Evolutionary conservation across 441 rosid species (phyloP), one percentile per base, ranked within the genome.

Genomic region (Syzygium malaccense): DNA sequence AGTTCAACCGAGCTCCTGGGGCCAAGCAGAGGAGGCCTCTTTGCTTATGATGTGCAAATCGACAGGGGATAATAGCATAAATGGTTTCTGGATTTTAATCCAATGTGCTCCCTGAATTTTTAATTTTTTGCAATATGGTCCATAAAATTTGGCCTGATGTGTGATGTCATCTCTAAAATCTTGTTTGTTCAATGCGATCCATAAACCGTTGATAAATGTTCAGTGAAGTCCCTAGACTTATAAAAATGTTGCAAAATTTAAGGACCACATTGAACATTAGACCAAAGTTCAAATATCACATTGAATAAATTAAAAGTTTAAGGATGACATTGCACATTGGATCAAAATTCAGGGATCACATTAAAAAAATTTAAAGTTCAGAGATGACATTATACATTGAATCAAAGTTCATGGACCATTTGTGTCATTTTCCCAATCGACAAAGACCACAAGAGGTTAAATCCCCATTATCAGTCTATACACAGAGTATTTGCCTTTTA

Each of bases 241-340:
- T 33, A 2, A 68, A 68, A 10, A 11, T 20, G 0, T 68, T 11
- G 8, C 0, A 10, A 10, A 68, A 3, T 33, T 33, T 5, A 3
- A 0, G 25, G 45, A 68, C 7, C 2, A 10, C 1, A 33, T 33
- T 19, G 48, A 19, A 33, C 0, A 68, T 33, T 33, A 0, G 2
- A 19, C 2, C 2, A 2, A 68, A 68, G 2, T 19, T 68, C 5
- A 0, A 4, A 1, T 1, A 68, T 5, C 3, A 33, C 3, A 57
- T 57, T 57, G 0, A 12, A 57, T 14, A 56, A 23, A 55, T 20
- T 55, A 55, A 55, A 55, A 20, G 2, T 55, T 55, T 55, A 55
- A 7, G 58, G 25, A 55, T 8, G 2, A 20, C 1, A 55, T 19
- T 55, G 19, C 55, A 55, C 25, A 55, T 55, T 55, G 11, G 8